Evolutionary conservation across 2,329 filamentous ascomycete genomes (phyloP).

Genomic region (Fusarium chuoi): DNA sequence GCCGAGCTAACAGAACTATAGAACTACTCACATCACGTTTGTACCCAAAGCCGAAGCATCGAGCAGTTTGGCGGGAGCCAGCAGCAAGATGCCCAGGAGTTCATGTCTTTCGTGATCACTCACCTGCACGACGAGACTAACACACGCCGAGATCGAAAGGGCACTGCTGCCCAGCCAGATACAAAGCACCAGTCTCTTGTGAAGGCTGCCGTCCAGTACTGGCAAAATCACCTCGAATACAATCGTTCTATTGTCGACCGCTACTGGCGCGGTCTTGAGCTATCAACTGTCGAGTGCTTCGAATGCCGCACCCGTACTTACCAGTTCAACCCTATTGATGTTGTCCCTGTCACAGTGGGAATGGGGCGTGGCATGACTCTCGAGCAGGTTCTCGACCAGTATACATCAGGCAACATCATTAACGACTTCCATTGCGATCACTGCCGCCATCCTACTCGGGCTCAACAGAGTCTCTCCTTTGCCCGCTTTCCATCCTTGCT

Average conservation of each 20-base stretch:
- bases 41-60: slow-evolving; percentile 43
- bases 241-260: slow-evolving; percentile 82
- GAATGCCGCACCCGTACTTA: slow-evolving; percentile 61
- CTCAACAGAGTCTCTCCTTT: slow-evolving; percentile 77
- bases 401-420: slow-evolving; percentile 74
- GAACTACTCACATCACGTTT: slow-evolving; percentile 63
- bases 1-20: slow-evolving; percentile 47
- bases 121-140: slow-evolving; percentile 90
- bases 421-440: slow-evolving; percentile 78
- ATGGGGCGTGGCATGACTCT: slow-evolving; percentile 50
- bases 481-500: slow-evolving; percentile 83
- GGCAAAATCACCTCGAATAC: slow-evolving; percentile 74
- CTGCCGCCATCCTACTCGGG: slow-evolving; percentile 75
- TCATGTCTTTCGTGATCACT: slow-evolving; percentile 83
- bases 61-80: slow-evolving; percentile 73
- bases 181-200: slow-evolving; percentile 50
- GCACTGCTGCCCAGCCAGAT: slow-evolving; percentile 46
- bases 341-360: slow-evolving; percentile 60
- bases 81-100: slow-evolving; percentile 94
- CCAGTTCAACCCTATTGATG: slow-evolving; percentile 61
- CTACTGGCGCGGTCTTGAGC: slow-evolving; percentile 82
- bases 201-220: slow-evolving; percentile 77
- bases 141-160: slow-evolving; percentile 56
- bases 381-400: slow-evolving; percentile 74
- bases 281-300: slow-evolving; percentile 76